Evolutionary conservation across 2,329 filamentous ascomycete species (phyloP).

Genomic region (Bimuria novae-zelandiae): DNA sequence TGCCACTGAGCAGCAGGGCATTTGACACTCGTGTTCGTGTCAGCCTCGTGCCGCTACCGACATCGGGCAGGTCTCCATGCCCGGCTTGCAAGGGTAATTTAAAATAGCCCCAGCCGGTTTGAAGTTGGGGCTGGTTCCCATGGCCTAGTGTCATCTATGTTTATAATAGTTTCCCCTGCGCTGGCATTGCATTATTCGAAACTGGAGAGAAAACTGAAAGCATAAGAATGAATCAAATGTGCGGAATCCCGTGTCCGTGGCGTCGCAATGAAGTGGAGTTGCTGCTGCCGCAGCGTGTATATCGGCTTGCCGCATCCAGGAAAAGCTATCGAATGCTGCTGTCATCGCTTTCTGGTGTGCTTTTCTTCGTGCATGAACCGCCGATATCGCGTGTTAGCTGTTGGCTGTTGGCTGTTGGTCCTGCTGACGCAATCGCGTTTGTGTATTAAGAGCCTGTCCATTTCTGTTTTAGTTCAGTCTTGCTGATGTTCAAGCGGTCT

Average conservation of each 20-base stretch:
- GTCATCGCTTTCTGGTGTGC: background rate
- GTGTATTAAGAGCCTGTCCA: no score
- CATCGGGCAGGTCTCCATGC: slow-evolving; percentile 8
- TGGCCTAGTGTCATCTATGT: background rate
- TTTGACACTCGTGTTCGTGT: background rate
- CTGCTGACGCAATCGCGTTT: background rate
- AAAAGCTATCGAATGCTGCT: background rate
- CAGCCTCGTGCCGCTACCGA: slow-evolving; percentile 10
- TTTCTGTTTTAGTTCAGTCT: no score
- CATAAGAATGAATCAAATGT: background rate
- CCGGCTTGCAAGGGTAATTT: background rate
- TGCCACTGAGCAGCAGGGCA: slow-evolving; percentile 9
- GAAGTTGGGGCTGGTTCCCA: background rate
- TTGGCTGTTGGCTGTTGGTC: background rate
- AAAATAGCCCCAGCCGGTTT: slow-evolving; percentile 2
- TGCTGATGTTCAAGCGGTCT: no score
- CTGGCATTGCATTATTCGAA: background rate
- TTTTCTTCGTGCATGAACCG: background rate
- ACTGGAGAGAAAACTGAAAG: background rate
- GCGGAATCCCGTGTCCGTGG: background rate
- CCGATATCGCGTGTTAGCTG: background rate
- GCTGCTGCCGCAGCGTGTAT: background rate
- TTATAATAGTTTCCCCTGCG: background rate
- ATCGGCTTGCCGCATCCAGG: background rate
- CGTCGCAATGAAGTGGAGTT: background rate